phyloP scores from a whole-genome alignment of 805 yeast species.

The Grigorovia jiainica region DNA sequence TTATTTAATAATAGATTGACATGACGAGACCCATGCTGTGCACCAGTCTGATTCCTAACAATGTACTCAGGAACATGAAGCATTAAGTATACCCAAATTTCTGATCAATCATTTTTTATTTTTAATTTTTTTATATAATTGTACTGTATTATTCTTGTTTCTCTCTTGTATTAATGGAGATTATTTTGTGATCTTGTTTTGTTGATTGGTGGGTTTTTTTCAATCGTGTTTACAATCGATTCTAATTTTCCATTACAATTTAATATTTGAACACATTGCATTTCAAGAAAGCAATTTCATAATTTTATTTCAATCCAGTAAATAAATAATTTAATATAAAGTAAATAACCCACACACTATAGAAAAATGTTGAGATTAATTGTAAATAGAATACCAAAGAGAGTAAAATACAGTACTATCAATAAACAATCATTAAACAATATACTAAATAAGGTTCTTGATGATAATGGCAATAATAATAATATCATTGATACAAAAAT shows the following conservation, averaged over 20 bases:
- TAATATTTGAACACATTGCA: too few species aligned
- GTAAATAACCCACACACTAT: too few species aligned
- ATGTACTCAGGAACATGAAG: constrained; percentile 31
- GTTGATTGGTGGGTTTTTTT: neutral
- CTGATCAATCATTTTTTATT: constrained; percentile 16
- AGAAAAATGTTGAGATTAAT: neutral
- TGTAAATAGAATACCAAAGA: neutral
- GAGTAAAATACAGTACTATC: neutral
- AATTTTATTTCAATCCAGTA: too few species aligned
- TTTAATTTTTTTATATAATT: neutral
- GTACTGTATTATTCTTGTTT: neutral
- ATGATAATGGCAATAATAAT: neutral
- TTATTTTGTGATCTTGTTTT: neutral
- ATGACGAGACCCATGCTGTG: constrained; percentile 32
- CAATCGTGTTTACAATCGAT: too few species aligned
- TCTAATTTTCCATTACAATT: too few species aligned
- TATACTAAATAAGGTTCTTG: neutral
- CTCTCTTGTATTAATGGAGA: too few species aligned
- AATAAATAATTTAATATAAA: too few species aligned
- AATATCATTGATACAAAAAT: neutral
- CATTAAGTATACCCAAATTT: constrained; percentile 32
- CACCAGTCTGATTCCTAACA: constrained; percentile 29
- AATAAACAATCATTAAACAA: neutral
- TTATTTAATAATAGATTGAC: constrained; percentile 5
- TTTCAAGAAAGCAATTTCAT: too few species aligned